Conservation (phyloP, 768 basidiomycete species). For the Macrolepiota fuliginosa region DNA sequence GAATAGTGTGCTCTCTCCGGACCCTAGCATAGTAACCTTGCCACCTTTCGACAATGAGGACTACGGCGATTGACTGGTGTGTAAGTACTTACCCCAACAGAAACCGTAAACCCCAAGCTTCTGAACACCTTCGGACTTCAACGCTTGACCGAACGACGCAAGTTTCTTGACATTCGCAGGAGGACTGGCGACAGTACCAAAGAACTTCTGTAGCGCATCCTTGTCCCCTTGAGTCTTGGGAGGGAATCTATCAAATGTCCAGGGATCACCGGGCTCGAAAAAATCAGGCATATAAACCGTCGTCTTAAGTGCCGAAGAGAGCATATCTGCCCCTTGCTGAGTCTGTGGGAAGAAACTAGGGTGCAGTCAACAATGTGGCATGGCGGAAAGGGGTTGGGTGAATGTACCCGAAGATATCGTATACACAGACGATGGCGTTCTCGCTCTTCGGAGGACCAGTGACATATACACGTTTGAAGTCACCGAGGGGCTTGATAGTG, state of each 20-base stretch:
- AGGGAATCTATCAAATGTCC: constrained; percentile 48
- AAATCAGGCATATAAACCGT: constrained; percentile 69
- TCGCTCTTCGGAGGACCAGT: constrained; percentile 46
- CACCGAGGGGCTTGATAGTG: constrained; percentile 41
- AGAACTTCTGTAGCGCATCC: constrained; percentile 53
- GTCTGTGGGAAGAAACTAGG: constrained; percentile 58
- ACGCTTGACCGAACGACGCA: constrained; percentile 33
- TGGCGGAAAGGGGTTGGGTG: background rate
- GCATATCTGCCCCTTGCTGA: constrained; percentile 63
- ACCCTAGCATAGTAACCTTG: constrained; percentile 45
- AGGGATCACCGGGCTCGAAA: constrained; percentile 52
- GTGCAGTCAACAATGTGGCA: background rate
- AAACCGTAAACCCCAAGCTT: constrained; percentile 51
- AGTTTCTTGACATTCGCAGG: constrained; percentile 37
- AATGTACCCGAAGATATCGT: constrained; percentile 59
- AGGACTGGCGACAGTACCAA: constrained; percentile 50
- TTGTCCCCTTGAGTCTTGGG: constrained; percentile 53
- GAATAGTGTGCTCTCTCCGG: constrained; percentile 39
- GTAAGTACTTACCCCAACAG: constrained; percentile 46
- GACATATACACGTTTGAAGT: constrained; percentile 50
- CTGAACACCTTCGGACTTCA: constrained; percentile 41
- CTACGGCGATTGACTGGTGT: background rate
- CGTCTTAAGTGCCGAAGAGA: constrained; percentile 48
- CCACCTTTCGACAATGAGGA: constrained; percentile 32
- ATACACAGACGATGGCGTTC: constrained; percentile 56